Base-by-base conservation (phyloP, 345 rosid genomes). In the Eucalyptus tenuipes region DNA sequence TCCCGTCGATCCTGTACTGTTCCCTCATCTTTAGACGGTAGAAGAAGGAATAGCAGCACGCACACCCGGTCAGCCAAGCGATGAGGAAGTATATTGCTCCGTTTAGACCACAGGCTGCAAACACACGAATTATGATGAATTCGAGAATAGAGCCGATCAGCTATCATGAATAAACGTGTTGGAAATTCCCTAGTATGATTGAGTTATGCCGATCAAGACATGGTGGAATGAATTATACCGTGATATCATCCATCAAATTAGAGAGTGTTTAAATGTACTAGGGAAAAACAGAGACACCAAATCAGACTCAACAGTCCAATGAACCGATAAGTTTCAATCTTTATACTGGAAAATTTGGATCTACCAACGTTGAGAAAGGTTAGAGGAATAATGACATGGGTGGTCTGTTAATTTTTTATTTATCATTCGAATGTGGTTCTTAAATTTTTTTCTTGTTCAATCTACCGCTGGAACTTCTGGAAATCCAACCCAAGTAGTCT, bases 11-110 rank as follows among this genome's bases (percentile, higher is more conserved):
- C 85, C 52, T 86, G 86, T 88, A 88, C 14, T 89, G 92, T 37
- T 90, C 50, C 91, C 96, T 88, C 93, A 94, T 90, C 85, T 92
- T 92, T 13, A 88, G 40, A 10, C 94, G 88, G 75, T 93, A 92
- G 10, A 59, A 24, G 87, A 88, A 87, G 2, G 91, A 92, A 37
- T 90, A 93, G n/a, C 88, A 85, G 52, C 93, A 92, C 1, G 85
- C 88, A 10, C 93, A 91, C 2, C 92, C 90, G 3, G 89, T 90
- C 61, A 89, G 40, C 20, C 85, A 81, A 2, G 89, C 90, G 44
- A 92, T 86, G 17, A 90, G 87, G 16, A 53, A 66, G 89, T 92
- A 93, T 12, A 93, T 42, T 10, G 91, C 91, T 16, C 94, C 92
- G 18, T 85, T 89, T 13, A 81, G 57, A 3, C 91, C 91, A 45